Base-by-base conservation (phyloP, 2,329 filamentous ascomycete species). In the Balansia obtecta region DNA sequence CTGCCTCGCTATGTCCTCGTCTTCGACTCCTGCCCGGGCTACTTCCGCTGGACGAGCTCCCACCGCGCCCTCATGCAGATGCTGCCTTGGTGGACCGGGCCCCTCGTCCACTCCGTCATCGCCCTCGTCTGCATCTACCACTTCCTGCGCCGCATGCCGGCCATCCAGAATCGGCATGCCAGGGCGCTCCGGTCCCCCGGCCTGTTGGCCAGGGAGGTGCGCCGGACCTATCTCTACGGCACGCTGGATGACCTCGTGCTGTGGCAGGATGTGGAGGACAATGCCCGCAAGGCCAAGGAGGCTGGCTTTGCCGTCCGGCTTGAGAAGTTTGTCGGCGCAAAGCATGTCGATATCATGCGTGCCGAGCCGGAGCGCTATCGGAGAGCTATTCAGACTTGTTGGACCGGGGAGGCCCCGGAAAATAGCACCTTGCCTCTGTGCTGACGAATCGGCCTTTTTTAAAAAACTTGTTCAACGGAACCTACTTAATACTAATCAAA, bases 181-280 rank as follows among this genome's bases (percentile, higher is more conserved):
- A 58, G 60, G 51, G 63, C 63, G 46, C 63, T 72, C 50, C 73
- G 72, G 47, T 60, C 66, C 20, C 48, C 51, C 30, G 51, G 53
- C 8, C 55, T 61, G 37, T 58, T 68, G 45, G 59, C 56, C 11
- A 58, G 57, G 33, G 73, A 77, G 60, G 64, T 64, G 4, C 63
- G 68, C 18, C 65, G 77, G 37, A 63, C 69, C n/a, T 81, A 80
- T 53, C 54, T 80, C 16, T 80, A 78, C 52, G 71, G 73, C 11
- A 64, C 67, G 37, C 67, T 61, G 1, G 77, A 81, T 57, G 52
- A 56, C 37, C 65, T 79, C 53, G 71, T 80, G 5, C 61, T 65
- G 2, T 71, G 64, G 60, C 55, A 53, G 8, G 69, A 77, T 52
- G 66, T 80, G 4, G 73, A 78, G 59, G 51, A 56, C 41, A 74